A percentile compares a stretch with the other conserved stretches of the same genome.
Conservation (phyloP, 495 filamentous ascomycete genomes). For the Jackrogersella minutella region DNA sequence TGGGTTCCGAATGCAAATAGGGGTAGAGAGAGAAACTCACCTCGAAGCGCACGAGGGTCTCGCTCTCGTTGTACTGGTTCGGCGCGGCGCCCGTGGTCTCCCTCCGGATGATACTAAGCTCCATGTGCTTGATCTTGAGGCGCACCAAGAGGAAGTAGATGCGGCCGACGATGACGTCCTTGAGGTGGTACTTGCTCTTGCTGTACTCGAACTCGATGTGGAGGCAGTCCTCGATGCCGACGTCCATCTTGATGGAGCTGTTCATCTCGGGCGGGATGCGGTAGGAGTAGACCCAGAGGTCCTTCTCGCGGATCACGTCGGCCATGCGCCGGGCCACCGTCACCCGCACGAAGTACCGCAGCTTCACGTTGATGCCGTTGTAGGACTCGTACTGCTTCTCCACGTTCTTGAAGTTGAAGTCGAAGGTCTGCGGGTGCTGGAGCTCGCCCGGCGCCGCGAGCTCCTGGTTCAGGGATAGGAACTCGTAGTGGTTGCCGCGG, state of each 20-base stretch:
- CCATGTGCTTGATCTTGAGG: slow-evolving; percentile 99
- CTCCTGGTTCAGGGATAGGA: slow-evolving; percentile 94
- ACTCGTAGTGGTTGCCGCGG: slow-evolving; percentile 98
- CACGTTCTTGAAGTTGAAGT: slow-evolving; percentile 99
- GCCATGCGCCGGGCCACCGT: slow-evolving; percentile 97
- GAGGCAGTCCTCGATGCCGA: slow-evolving; percentile 98
- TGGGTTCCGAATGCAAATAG: background rate
- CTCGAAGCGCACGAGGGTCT: slow-evolving; percentile 97
- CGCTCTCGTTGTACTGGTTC: slow-evolving; percentile 99
- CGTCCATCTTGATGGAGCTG: slow-evolving; percentile 99
- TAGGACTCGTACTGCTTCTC: slow-evolving; percentile 99
- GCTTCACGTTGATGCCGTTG: slow-evolving; percentile 98
- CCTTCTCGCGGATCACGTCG: slow-evolving; percentile 98
- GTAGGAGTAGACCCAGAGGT: slow-evolving; percentile 99
- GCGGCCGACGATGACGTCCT: slow-evolving; percentile 98
- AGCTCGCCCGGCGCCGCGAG: slow-evolving; percentile 95
- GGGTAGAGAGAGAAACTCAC: slow-evolving; percentile 56
- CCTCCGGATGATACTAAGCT: slow-evolving; percentile 94
- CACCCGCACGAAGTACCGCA: slow-evolving; percentile 97
- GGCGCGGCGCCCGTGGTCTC: slow-evolving; percentile 98
- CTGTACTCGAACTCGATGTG: slow-evolving; percentile 99
- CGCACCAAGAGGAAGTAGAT: slow-evolving; percentile 99
- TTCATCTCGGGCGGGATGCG: slow-evolving; percentile 98
- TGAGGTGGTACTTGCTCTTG: slow-evolving; percentile 98
- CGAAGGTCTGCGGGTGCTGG: slow-evolving; percentile 97